Percentiles rank a stretch among this genome's conserved stretches.
phyloP scores from a whole-genome alignment of 768 basidiomycete species.

The Ramaria rubella region DNA sequence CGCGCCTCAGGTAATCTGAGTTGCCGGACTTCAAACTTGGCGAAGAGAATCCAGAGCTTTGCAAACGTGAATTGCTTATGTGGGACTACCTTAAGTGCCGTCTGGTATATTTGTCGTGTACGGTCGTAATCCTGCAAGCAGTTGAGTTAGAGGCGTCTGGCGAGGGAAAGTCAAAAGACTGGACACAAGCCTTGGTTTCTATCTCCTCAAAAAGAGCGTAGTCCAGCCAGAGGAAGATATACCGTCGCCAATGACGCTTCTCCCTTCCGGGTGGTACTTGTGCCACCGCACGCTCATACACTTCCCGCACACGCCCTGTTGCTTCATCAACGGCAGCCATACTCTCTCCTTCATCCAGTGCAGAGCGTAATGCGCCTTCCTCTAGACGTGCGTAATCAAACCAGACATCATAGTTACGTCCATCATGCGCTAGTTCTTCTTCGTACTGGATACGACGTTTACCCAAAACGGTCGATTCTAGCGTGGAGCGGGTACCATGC shows the following conservation, averaged over 20 bases:
- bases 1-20: constrained; percentile 79
- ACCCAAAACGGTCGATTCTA: constrained; percentile 91
- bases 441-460: constrained; percentile 99
- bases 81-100: constrained; percentile 80
- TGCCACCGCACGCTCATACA: constrained; percentile 92
- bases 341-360: constrained; percentile 63
- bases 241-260: constrained; percentile 87
- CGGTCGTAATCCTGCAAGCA: constrained; percentile 67
- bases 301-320: constrained; percentile 69
- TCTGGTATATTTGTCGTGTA: constrained; percentile 87
- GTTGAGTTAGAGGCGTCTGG: background rate
- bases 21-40: constrained; percentile 84
- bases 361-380: constrained; percentile 75
- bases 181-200: constrained; percentile 68
- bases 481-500: constrained; percentile 78
- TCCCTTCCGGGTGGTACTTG: constrained; percentile 92
- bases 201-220: constrained; percentile 98
- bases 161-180: background rate
- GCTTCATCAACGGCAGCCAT: constrained; percentile 61
- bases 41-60: constrained; percentile 91
- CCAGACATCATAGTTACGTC: constrained; percentile 96
- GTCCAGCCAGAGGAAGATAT: constrained; percentile 89
- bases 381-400: constrained; percentile 94
- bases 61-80: constrained; percentile 98
- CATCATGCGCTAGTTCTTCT: constrained; percentile 87